Conservation (phyloP, 345 rosid genomes). For the Acer negundo region DNA sequence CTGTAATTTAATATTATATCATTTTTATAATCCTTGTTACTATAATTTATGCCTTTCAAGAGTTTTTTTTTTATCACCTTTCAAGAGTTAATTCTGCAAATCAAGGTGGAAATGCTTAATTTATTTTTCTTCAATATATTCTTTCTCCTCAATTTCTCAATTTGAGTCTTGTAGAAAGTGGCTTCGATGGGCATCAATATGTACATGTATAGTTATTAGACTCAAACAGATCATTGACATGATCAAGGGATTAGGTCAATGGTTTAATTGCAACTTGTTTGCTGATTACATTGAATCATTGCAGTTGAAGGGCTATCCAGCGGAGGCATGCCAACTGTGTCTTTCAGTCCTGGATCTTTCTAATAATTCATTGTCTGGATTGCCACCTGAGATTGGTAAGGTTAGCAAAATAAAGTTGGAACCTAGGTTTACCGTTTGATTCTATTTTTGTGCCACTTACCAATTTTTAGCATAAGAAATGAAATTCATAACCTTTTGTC, state of each 20-base stretch:
- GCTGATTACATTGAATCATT: constrained; percentile 25
- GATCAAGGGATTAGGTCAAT: neutral
- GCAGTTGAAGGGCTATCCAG: constrained; percentile 88
- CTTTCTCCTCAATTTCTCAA: neutral
- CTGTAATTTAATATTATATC: no score
- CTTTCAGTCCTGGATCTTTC: constrained; percentile 88
- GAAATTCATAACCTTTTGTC: no score
- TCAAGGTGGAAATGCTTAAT: neutral
- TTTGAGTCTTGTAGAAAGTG: neutral
- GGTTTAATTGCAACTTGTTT: constrained; percentile 2
- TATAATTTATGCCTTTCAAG: neutral
- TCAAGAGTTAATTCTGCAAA: neutral
- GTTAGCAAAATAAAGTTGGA: constrained; percentile 22
- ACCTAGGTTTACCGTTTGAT: constrained; percentile 11
- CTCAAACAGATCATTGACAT: neutral
- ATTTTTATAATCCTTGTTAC: neutral
- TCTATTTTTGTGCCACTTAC: neutral
- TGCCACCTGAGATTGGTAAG: constrained; percentile 88
- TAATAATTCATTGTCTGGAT: constrained; percentile 85
- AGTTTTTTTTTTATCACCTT: neutral
- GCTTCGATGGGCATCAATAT: neutral
- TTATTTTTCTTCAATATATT: neutral
- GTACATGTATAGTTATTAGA: neutral
- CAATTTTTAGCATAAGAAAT: neutral
- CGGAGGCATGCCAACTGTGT: constrained; percentile 69